Percentiles rank a stretch among this genome's conserved stretches.
These are phyloP conservation scores for Rhynchospora pubera DNA, from an alignment of 176 grass and related monocot genomes.

Conservation along the genomic window DNA sequence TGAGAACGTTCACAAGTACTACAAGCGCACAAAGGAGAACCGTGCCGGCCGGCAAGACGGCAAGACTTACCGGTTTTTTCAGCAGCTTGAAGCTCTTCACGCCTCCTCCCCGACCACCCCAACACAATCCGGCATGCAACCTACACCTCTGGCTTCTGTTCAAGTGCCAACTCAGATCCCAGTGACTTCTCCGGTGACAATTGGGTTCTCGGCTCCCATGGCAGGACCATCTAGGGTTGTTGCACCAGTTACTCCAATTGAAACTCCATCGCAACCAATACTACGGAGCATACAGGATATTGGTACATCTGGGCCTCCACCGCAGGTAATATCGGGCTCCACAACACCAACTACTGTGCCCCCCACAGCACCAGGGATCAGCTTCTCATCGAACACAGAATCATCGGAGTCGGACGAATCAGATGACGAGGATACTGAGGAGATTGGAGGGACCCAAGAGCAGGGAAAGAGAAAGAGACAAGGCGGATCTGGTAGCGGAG, in stretches of 20 bases:
- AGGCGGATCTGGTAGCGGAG: not conserved
- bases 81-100: slow-evolving; percentile 86
- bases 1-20: slow-evolving; percentile 99
- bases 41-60: slow-evolving; percentile 90
- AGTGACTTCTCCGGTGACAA: not conserved
- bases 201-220: slow-evolving; percentile 28
- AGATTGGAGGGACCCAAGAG: slow-evolving; percentile 40
- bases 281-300: not conserved
- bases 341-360: not conserved
- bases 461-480: slow-evolving; percentile 57
- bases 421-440: slow-evolving; percentile 64
- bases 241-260: slow-evolving; percentile 14
- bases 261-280: not conserved
- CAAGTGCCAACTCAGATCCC: slow-evolving; percentile 2
- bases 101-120: not conserved
- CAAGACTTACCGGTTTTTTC: slow-evolving; percentile 92
- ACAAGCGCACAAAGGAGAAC: slow-evolving; percentile 99
- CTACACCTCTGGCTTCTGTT: not conserved
- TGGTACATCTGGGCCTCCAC: not conserved
- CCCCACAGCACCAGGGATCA: slow-evolving; percentile 29
- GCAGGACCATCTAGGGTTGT: slow-evolving; percentile 29
- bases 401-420: slow-evolving; percentile 63
- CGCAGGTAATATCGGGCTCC: slow-evolving; percentile 15
- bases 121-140: not conserved
- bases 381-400: slow-evolving; percentile 90